Conservation (phyloP, 1,139 yeast genomes). For the Yamadazyma triangularis region DNA sequence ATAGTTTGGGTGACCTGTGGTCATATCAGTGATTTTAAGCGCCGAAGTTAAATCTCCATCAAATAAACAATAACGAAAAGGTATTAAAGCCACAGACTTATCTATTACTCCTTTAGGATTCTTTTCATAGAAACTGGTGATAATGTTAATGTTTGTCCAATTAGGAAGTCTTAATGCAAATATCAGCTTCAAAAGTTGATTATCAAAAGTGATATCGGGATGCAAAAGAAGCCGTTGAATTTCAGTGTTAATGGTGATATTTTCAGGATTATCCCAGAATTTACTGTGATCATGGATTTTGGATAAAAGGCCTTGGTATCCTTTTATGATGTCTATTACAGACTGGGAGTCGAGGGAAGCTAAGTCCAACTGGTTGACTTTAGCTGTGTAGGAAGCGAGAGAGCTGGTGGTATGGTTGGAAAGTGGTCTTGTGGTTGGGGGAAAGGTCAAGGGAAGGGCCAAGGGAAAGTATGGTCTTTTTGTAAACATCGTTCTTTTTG, state of each 20-base stretch:
- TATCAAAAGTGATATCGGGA: constrained; percentile 17
- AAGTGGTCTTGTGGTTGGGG: no score
- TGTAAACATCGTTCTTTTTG: no score
- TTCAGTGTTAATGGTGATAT: constrained; percentile 14
- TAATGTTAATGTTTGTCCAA: constrained; percentile 22
- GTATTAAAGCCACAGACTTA: constrained; percentile 49
- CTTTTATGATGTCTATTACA: constrained; percentile 17
- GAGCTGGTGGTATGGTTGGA: no score
- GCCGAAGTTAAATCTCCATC: constrained; percentile 59
- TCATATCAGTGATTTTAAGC: constrained; percentile 52
- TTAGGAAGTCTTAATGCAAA: constrained; percentile 34
- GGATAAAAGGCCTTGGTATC: constrained; percentile 18
- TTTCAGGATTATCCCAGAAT: constrained; percentile 18
- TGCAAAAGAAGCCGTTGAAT: constrained; percentile 18
- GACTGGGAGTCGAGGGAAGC: no score
- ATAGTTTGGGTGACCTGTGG: constrained; percentile 57
- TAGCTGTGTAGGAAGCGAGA: no score
- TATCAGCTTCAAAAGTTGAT: constrained; percentile 22
- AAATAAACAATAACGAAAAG: constrained; percentile 56
- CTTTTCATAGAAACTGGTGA: constrained; percentile 31
- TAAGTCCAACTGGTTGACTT: no score
- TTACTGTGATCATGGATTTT: constrained; percentile 18
- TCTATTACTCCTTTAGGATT: constrained; percentile 27
- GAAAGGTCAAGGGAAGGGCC: no score
- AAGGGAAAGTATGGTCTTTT: no score